Conservation (phyloP, 2,329 filamentous ascomycete genomes). For the Aspergillus proliferans region DNA sequence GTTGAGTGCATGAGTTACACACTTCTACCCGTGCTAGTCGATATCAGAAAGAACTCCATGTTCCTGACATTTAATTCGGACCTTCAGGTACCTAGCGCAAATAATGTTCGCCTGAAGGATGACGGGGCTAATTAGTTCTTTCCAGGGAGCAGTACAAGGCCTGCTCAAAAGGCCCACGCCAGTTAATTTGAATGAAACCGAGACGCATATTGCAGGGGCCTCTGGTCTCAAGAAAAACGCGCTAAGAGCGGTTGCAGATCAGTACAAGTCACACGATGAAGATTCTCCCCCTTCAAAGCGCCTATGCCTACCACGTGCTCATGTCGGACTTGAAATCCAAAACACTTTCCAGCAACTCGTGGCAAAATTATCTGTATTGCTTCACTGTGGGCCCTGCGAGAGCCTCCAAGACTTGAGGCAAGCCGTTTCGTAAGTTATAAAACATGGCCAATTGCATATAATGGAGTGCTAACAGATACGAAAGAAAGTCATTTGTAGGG, state of each 20-base stretch:
- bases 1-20: slow-evolving; percentile 19
- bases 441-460: background rate
- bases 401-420: slow-evolving; percentile 38
- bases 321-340: slow-evolving; percentile 27
- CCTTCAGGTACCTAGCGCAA: slow-evolving; percentile 24
- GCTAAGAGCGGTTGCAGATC: background rate
- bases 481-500: slow-evolving; percentile 40
- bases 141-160: slow-evolving; percentile 19
- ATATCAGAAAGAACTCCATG: slow-evolving; percentile 13
- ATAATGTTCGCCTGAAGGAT: background rate
- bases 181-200: background rate
- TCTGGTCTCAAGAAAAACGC: background rate
- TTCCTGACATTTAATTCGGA: slow-evolving; percentile 20
- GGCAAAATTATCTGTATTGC: slow-evolving; percentile 22
- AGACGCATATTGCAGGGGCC: background rate
- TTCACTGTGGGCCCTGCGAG: slow-evolving; percentile 28
- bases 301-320: slow-evolving; percentile 26
- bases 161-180: slow-evolving; percentile 7
- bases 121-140: slow-evolving; percentile 10
- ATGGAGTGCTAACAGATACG: slow-evolving; percentile 1
- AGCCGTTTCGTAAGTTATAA: slow-evolving; percentile 44
- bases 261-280: slow-evolving; percentile 10
- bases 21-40: slow-evolving; percentile 19
- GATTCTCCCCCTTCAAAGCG: slow-evolving; percentile 28
- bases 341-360: slow-evolving; percentile 28